A percentile compares a stretch with the other conserved stretches of the same genome.
These are phyloP conservation scores for Talaromyces wortmannii DNA, from an alignment of 495 filamentous ascomycete genomes.

Conservation along the genomic window DNA sequence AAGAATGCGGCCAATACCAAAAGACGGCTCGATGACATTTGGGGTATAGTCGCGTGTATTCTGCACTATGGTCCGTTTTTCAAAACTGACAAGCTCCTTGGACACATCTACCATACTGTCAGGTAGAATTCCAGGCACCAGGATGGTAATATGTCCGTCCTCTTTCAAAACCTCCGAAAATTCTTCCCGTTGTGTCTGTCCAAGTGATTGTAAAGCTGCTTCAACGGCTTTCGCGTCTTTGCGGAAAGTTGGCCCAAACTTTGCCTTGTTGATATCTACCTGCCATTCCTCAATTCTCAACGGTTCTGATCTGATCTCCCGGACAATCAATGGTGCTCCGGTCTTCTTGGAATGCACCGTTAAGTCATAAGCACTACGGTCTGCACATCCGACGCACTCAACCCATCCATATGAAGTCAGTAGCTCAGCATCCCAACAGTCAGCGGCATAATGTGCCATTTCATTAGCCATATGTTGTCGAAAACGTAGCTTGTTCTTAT, in stretches of 20 bases:
- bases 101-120: conserved; percentile 62
- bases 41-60: conserved; percentile 71
- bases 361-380: conserved; percentile 73
- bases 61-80: conserved; percentile 61
- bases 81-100: conserved; percentile 63
- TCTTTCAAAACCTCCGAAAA: conserved; percentile 55
- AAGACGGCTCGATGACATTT: conserved; percentile 80
- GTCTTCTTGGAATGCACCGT: conserved; percentile 74
- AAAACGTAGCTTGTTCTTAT: conserved; percentile 68
- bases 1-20: conserved; percentile 74
- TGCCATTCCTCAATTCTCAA: conserved; percentile 65
- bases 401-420: conserved; percentile 76
- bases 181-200: conserved; percentile 64
- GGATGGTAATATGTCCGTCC: conserved; percentile 57
- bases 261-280: conserved; percentile 70
- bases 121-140: conserved; percentile 54
- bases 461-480: conserved; percentile 76
- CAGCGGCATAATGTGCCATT: conserved; percentile 79
- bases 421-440: conserved; percentile 82
- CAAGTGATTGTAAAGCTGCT: conserved; percentile 56
- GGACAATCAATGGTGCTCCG: conserved; percentile 60
- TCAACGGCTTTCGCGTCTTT: conserved; percentile 72
- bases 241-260: conserved; percentile 69
- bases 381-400: conserved; percentile 79
- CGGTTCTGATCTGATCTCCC: conserved; percentile 60